Conservation (phyloP, 768 basidiomycete genomes). For the Russula sp. region DNA sequence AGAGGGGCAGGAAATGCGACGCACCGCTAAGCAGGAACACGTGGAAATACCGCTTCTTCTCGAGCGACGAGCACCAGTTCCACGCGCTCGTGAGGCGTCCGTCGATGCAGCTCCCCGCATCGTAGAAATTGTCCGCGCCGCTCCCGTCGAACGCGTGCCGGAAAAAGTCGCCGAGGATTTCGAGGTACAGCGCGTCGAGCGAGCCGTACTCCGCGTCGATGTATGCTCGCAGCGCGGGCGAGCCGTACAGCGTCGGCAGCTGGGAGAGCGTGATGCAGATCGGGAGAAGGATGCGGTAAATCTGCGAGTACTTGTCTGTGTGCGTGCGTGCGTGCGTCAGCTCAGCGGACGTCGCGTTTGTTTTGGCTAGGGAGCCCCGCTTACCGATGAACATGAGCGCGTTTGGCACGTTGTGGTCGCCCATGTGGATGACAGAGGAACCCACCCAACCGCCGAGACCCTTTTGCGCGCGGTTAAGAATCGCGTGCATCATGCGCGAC, state of each 20-base stretch:
- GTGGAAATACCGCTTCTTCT: conserved; percentile 82
- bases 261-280: conserved; percentile 78
- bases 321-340: neutral
- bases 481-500: conserved; percentile 84
- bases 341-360: neutral
- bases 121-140: conserved; percentile 88
- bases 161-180: conserved; percentile 81
- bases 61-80: conserved; percentile 85
- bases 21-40: conserved; percentile 71
- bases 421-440: conserved; percentile 85
- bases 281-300: conserved; percentile 83
- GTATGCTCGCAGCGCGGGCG: conserved; percentile 66
- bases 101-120: conserved; percentile 81
- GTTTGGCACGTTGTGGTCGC: conserved; percentile 79
- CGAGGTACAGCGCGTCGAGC: conserved; percentile 56
- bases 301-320: conserved; percentile 81
- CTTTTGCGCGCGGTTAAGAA: conserved; percentile 76
- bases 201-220: conserved; percentile 82
- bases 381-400: conserved; percentile 79
- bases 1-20: conserved; percentile 23
- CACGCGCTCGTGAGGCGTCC: conserved; percentile 84
- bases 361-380: neutral
- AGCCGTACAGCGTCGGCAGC: conserved; percentile 58
- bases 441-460: conserved; percentile 83
- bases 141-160: conserved; percentile 85